Conservation (phyloP, 2,329 filamentous ascomycete species). For the Trichoderma koningiopsis region DNA sequence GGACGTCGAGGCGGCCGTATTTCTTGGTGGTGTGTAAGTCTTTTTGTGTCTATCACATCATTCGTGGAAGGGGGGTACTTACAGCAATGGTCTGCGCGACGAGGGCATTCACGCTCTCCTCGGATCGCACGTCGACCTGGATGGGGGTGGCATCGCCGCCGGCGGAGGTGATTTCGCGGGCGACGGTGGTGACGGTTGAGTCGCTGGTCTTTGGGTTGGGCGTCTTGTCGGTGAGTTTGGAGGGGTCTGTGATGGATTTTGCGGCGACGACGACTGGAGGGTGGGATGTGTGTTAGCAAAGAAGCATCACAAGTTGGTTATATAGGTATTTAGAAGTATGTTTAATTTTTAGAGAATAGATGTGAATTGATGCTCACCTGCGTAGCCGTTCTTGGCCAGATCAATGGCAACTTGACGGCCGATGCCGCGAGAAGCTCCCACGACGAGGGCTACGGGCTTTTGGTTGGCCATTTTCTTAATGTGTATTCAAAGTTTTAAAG, state of each 20-base stretch:
- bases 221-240: constrained; percentile 56
- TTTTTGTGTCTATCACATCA: background rate
- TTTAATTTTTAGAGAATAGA: background rate
- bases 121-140: constrained; percentile 68
- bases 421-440: constrained; percentile 79
- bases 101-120: constrained; percentile 61
- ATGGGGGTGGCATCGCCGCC: constrained; percentile 68
- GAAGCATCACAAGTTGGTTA: no score
- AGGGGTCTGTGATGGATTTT: constrained; percentile 70
- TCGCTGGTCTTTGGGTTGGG: constrained; percentile 73
- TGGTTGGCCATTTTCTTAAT: constrained; percentile 26
- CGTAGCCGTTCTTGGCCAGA: constrained; percentile 69
- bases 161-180: constrained; percentile 67
- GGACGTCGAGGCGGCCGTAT: constrained; percentile 68
- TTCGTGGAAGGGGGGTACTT: constrained; percentile 15
- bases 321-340: no score
- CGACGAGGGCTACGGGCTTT: constrained; percentile 66
- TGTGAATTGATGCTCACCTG: constrained; percentile 52
- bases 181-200: constrained; percentile 81
- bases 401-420: constrained; percentile 79
- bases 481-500: background rate
- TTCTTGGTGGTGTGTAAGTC: constrained; percentile 36
- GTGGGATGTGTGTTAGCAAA: background rate
- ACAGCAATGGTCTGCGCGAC: constrained; percentile 57
- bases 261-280: constrained; percentile 71